Evolutionary conservation across 495 filamentous ascomycete species (phyloP).

Genomic region (Daldinia childiae): DNA sequence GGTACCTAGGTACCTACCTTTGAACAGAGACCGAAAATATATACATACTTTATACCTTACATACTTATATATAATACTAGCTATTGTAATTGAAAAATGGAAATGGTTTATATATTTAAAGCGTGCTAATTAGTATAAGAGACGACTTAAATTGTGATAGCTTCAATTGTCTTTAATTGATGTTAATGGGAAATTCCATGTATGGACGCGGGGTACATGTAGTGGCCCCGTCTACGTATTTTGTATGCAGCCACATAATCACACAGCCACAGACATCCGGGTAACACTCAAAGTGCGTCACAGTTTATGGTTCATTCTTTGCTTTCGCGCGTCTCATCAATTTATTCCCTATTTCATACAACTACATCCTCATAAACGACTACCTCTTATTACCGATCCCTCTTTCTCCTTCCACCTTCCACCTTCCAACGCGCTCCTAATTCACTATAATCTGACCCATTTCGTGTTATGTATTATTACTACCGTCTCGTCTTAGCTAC

Average conservation of each 20-base stretch:
- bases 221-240: neutral
- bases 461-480: neutral
- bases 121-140: neutral
- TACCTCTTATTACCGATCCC: neutral
- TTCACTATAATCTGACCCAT: neutral
- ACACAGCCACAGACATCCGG: neutral
- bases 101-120: neutral
- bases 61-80: no score
- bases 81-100: no score
- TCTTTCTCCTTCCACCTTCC: no score
- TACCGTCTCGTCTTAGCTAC: neutral
- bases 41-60: neutral
- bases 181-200: no score
- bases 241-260: neutral
- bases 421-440: neutral
- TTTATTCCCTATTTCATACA: neutral
- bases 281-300: neutral
- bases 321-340: neutral
- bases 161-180: neutral
- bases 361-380: neutral
- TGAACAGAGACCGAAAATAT: neutral
- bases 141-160: neutral
- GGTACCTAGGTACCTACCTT: no score
- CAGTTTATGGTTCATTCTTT: neutral
- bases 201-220: neutral